Conservation (phyloP, 176 grass and related monocot genomes). For the Luzula sylvatica region DNA sequence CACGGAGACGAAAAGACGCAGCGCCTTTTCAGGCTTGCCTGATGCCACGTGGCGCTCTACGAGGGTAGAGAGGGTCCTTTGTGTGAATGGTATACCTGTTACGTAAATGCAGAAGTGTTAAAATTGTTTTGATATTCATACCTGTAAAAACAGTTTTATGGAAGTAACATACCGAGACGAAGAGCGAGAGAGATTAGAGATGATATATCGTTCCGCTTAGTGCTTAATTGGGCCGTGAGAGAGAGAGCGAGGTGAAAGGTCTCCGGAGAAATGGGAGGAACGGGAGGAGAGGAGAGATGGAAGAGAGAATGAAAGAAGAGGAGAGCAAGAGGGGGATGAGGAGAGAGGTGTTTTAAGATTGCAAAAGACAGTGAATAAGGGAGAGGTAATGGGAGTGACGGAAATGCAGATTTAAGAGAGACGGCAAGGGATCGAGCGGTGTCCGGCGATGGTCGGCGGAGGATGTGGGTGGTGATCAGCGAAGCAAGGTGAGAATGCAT, state of each 20-base stretch:
- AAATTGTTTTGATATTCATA: too few species aligned
- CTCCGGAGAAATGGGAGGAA: constrained; percentile 33
- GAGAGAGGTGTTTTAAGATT: constrained; percentile 71
- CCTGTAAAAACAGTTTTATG: too few species aligned
- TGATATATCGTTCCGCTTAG: constrained; percentile 32
- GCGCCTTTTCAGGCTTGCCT: constrained; percentile 66
- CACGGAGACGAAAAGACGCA: constrained; percentile 76
- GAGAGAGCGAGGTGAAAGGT: constrained; percentile 72
- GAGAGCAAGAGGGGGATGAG: constrained; percentile 60
- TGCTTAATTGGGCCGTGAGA: constrained; percentile 57
- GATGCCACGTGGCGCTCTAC: constrained; percentile 47
- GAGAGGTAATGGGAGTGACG: constrained; percentile 13
- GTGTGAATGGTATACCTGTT: constrained; percentile 52
- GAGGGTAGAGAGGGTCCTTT: constrained; percentile 70
- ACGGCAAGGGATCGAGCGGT: constrained; percentile 41
- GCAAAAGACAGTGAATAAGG: constrained; percentile 29
- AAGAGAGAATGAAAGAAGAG: constrained; percentile 85
- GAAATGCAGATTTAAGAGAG: constrained; percentile 24
- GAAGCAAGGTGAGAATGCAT: constrained; percentile 7
- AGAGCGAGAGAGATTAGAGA: constrained; percentile 47
- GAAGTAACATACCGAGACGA: constrained; percentile 34
- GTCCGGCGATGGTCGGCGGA: constrained; percentile 33
- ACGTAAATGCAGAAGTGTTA: too few species aligned
- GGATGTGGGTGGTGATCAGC: constrained; percentile 34
- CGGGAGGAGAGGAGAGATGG: constrained; percentile 37